phyloP scores from a whole-genome alignment of 768 basidiomycete genomes.

The Saitozyma sp. region DNA sequence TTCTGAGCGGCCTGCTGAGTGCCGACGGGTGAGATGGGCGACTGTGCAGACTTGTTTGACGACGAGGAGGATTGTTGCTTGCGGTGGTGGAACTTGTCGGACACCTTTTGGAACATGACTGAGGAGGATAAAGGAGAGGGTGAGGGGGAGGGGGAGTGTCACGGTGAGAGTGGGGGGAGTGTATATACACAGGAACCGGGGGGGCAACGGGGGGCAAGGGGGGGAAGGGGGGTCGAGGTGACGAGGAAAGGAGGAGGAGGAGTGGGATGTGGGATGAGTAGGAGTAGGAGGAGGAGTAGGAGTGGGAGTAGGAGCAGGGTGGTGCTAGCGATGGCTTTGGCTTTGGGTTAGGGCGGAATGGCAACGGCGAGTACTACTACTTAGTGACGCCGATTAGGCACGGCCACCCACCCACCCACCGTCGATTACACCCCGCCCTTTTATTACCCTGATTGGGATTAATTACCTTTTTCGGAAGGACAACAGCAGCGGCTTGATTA shows the following conservation, averaged over 20 bases:
- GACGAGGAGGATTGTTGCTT: constrained; percentile 31
- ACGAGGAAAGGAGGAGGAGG: constrained; percentile 1
- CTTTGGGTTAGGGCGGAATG: too few species aligned
- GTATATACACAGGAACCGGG: not conserved
- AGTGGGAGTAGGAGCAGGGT: too few species aligned
- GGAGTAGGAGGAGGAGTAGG: too few species aligned
- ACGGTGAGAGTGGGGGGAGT: constrained; percentile 1
- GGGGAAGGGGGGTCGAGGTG: not conserved
- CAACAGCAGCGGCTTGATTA: too few species aligned
- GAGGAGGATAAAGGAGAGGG: not conserved
- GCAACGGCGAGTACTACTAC: too few species aligned
- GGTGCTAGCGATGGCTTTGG: too few species aligned
- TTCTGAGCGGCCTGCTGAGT: not conserved
- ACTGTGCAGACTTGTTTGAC: constrained; percentile 11
- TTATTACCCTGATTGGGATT: too few species aligned
- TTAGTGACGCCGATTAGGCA: too few species aligned
- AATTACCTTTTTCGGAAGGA: too few species aligned
- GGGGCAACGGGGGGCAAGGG: not conserved
- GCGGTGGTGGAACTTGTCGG: constrained; percentile 45
- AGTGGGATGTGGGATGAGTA: too few species aligned
- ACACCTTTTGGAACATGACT: constrained; percentile 43
- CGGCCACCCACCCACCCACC: too few species aligned
- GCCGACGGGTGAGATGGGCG: constrained; percentile 6
- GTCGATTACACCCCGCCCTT: too few species aligned
- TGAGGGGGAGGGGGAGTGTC: not conserved